Percentiles rank a stretch among this genome's conserved stretches.
phyloP scores from a whole-genome alignment of 1,139 yeast genomes.

The Hyphopichia khmerensis region DNA sequence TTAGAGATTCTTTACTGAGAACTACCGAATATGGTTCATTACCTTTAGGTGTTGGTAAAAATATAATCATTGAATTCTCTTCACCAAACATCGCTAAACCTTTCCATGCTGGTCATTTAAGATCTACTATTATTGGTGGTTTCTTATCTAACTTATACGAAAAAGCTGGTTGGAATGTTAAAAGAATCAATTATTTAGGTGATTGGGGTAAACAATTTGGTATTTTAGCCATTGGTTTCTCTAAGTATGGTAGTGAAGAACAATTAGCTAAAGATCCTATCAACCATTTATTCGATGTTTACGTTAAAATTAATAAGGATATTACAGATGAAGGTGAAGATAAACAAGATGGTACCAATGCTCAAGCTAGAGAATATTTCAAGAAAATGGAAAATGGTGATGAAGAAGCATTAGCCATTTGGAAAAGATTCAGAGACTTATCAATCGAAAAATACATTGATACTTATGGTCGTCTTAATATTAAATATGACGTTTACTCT shows the following conservation, averaged over 20 bases:
- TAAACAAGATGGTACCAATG: slow-evolving; percentile 63
- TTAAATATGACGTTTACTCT: slow-evolving; percentile 80
- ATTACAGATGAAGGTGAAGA: slow-evolving; percentile 74
- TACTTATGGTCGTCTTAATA: slow-evolving; percentile 91
- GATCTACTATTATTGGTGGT: slow-evolving; percentile 99
- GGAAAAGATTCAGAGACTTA: slow-evolving; percentile 88
- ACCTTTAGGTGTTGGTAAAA: slow-evolving; percentile 75
- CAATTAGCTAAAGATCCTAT: slow-evolving; percentile 76
- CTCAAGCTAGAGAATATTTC: slow-evolving; percentile 85
- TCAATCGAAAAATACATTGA: slow-evolving; percentile 83
- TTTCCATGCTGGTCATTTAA: slow-evolving; percentile 98
- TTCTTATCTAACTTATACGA: slow-evolving; percentile 88
- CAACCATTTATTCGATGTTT: slow-evolving; percentile 91
- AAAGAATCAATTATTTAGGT: slow-evolving; percentile 90
- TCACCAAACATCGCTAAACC: slow-evolving; percentile 99
- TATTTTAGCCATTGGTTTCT: slow-evolving; percentile 88
- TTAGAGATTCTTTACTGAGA: slow-evolving; percentile 69
- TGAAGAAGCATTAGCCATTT: slow-evolving; percentile 68
- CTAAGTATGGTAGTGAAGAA: slow-evolving; percentile 80
- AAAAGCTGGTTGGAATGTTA: slow-evolving; percentile 85
- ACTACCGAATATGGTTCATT: slow-evolving; percentile 66
- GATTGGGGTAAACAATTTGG: slow-evolving; percentile 99
- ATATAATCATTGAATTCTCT: slow-evolving; percentile 81
- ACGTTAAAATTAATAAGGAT: slow-evolving; percentile 83
- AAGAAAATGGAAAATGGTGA: slow-evolving; percentile 94